Evolutionary conservation across 2,329 filamentous ascomycete genomes (phyloP).

Genomic region (Scleromitrula shiraiana): DNA sequence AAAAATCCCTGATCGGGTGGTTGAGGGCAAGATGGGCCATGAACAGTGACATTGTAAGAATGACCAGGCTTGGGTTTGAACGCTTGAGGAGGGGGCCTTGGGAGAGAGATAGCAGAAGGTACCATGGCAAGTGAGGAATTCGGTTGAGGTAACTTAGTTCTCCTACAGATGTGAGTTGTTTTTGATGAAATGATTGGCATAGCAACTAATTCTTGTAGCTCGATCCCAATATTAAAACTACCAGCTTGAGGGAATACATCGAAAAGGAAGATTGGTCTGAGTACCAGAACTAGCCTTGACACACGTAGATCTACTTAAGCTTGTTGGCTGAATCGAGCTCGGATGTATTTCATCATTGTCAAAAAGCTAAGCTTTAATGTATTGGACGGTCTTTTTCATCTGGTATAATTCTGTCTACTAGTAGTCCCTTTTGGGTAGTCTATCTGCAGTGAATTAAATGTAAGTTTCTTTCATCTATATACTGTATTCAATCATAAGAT

Average conservation of each 20-base stretch:
- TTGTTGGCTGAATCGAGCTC: no score
- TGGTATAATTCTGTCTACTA: no score
- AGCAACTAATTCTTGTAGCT: conserved; percentile 11
- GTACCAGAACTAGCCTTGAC: no score
- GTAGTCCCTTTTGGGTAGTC: no score
- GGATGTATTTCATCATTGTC: no score
- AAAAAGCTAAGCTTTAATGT: no score
- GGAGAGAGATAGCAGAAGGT: conserved; percentile 30
- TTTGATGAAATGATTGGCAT: conserved; percentile 11
- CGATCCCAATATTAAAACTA: conserved; percentile 15
- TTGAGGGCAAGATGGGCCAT: conserved; percentile 40
- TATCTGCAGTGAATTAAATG: no score
- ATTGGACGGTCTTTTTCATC: no score
- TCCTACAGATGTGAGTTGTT: conserved; percentile 19
- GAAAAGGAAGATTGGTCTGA: conserved; percentile 16
- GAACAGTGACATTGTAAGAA: conserved; percentile 33
- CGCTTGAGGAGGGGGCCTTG: conserved; percentile 31
- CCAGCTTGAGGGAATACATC: conserved; percentile 17
- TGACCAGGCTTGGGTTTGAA: conserved; percentile 29
- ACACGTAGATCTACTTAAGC: no score
- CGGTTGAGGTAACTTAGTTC: conserved; percentile 29
- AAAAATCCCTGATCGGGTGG: conserved; percentile 28
- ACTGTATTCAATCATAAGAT: no score
- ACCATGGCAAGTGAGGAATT: conserved; percentile 30
- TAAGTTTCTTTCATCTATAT: no score